A percentile compares a stretch with the other conserved stretches of the same genome.
These are phyloP conservation scores for Sporisorium sorghi DNA, from an alignment of 1,284 basidiomycete genomes.

Conservation along the genomic window DNA sequence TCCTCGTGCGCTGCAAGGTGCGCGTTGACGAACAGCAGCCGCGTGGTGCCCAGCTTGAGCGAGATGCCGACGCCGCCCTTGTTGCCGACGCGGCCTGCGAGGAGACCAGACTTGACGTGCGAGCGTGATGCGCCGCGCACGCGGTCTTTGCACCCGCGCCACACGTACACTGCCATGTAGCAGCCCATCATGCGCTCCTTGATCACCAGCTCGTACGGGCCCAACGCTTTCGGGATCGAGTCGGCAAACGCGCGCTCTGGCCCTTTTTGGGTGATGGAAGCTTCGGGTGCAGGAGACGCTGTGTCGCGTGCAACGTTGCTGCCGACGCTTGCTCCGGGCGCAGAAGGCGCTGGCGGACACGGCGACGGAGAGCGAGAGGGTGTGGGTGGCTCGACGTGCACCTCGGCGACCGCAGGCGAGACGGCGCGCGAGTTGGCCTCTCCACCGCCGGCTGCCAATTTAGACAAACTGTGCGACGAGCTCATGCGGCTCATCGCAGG, in stretches of 20 bases:
- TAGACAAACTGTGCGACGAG: conserved; percentile 39
- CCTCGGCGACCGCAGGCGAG: conserved; percentile 24
- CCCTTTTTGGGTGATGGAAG: not conserved
- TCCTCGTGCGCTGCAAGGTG: conserved; percentile 76
- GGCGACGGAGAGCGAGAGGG: conserved; percentile 39
- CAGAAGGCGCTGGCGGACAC: conserved; percentile 2
- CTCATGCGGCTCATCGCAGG: conserved; percentile 35
- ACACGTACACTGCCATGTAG: conserved; percentile 72
- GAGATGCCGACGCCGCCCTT: conserved; percentile 82
- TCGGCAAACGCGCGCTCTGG: conserved; percentile 31
- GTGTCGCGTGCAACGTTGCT: conserved; percentile 10
- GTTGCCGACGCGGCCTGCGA: conserved; percentile 86
- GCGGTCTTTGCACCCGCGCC: conserved; percentile 59
- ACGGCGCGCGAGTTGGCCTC: conserved; percentile 18
- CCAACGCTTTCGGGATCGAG: conserved; percentile 50
- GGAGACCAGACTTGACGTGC: conserved; percentile 84
- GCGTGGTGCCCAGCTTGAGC: conserved; percentile 78
- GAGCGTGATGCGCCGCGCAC: conserved; percentile 71
- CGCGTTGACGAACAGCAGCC: conserved; percentile 84
- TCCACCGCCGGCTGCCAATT: conserved; percentile 11
- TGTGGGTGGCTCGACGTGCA: conserved; percentile 39
- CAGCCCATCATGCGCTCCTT: conserved; percentile 91
- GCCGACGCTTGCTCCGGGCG: not conserved
- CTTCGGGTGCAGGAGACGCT: conserved; percentile 18
- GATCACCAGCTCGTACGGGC: conserved; percentile 80